Evolutionary conservation across 495 filamentous ascomycete species (phyloP).

Genomic region (Recurvomyces mirabilis): DNA sequence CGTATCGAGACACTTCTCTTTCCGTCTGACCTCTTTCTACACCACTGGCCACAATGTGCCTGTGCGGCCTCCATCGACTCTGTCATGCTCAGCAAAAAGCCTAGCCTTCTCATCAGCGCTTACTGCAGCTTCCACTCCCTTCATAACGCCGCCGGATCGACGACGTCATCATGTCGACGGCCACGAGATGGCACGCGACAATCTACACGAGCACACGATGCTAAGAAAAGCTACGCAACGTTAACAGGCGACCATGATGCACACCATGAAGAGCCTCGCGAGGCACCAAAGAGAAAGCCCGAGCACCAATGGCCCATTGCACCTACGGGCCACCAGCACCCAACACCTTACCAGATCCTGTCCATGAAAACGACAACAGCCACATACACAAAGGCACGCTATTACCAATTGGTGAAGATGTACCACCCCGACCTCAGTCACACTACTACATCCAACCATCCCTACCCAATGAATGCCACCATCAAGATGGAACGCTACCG

Average conservation of each 20-base stretch:
- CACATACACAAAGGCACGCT: constrained; percentile 70
- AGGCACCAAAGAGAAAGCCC: not conserved
- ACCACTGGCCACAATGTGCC: not conserved
- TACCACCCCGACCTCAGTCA: constrained; percentile 77
- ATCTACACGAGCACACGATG: not conserved
- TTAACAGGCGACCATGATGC: constrained; percentile 11
- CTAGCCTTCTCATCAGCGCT: constrained; percentile 14
- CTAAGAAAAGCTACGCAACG: constrained; percentile 17
- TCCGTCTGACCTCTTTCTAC: too few relatives aligned
- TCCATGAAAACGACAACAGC: constrained; percentile 45
- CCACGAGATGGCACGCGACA: constrained; percentile 10
- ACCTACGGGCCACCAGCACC: constrained; percentile 24
- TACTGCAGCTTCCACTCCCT: constrained; percentile 11
- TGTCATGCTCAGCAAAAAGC: constrained; percentile 20
- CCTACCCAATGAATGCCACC: too few relatives aligned
- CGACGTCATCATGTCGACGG: constrained; percentile 18
- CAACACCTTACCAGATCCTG: constrained; percentile 92
- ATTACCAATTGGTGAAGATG: constrained; percentile 83
- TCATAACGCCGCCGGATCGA: constrained; percentile 5
- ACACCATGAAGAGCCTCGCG: not conserved
- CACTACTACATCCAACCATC: constrained; percentile 21
- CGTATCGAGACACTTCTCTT: too few relatives aligned
- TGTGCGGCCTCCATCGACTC: too few relatives aligned
- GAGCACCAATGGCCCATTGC: constrained; percentile 11
- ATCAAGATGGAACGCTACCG: constrained; percentile 74